Evolutionary conservation across 495 filamentous ascomycete genomes (phyloP).

Genomic region (Tetracladium marchalianum): DNA sequence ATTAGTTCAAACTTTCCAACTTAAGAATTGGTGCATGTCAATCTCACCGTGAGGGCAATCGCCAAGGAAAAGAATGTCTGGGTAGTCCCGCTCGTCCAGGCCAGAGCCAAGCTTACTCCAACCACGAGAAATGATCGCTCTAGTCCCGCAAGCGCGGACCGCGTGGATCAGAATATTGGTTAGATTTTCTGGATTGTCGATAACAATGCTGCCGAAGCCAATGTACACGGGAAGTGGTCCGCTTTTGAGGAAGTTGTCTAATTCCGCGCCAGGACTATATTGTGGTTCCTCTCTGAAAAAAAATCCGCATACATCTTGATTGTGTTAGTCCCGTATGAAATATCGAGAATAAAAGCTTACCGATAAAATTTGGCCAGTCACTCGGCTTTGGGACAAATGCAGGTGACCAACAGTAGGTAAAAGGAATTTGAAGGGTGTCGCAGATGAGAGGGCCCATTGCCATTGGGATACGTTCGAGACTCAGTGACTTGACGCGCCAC

Average conservation of each 20-base stretch:
- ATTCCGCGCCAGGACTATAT: constrained; percentile 42
- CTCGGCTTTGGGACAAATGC: constrained; percentile 51
- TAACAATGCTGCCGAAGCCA: constrained; percentile 57
- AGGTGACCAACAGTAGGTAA: constrained; percentile 56
- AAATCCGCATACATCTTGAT: constrained; percentile 49
- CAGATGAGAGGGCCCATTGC: constrained; percentile 52
- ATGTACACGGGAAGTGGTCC: constrained; percentile 52
- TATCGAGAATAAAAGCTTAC: constrained; percentile 42
- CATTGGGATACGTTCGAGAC: constrained; percentile 52
- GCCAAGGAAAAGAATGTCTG: constrained; percentile 49
- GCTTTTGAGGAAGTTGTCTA: constrained; percentile 41
- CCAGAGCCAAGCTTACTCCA: constrained; percentile 49
- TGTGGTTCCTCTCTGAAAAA: constrained; percentile 54
- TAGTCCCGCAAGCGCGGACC: constrained; percentile 40
- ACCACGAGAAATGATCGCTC: constrained; percentile 53
- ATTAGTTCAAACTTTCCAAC: too few species aligned
- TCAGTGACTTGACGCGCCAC: constrained; percentile 41
- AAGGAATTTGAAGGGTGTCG: constrained; percentile 46
- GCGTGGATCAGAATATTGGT: constrained; percentile 51
- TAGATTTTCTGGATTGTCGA: constrained; percentile 51
- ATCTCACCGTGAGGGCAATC: constrained; percentile 45
- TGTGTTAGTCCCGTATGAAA: constrained; percentile 9
- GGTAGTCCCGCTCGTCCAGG: constrained; percentile 30
- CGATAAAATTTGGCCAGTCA: constrained; percentile 58
- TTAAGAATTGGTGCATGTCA: too few species aligned